Conservation (phyloP, 768 basidiomycete species). For the Pisolithus tinctorius region DNA sequence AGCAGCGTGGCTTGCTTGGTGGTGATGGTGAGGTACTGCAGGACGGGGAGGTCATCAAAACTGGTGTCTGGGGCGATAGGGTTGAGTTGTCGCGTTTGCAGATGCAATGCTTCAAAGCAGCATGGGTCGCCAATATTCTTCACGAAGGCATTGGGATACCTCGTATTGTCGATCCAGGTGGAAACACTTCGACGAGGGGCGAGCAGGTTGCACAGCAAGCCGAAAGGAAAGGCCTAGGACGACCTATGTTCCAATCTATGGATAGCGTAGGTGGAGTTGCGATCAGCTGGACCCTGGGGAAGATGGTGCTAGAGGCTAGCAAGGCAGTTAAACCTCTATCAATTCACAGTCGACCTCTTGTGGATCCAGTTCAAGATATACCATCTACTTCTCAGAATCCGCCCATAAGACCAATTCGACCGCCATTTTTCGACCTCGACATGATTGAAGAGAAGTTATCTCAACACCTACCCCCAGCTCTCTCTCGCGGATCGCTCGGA, state of each 20-base stretch:
- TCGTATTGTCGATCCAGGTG: conserved; percentile 79
- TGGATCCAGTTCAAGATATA: conserved; percentile 66
- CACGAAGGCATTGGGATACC: conserved; percentile 97
- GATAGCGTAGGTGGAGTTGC: conserved; percentile 91
- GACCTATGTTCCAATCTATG: conserved; percentile 85
- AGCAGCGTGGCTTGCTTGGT: conserved; percentile 41
- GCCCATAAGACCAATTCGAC: conserved; percentile 59
- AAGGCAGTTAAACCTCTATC: conserved; percentile 60
- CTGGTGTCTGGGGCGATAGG: conserved; percentile 61
- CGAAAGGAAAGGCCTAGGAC: conserved; percentile 71
- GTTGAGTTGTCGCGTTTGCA: conserved; percentile 82
- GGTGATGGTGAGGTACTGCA: conserved; percentile 62
- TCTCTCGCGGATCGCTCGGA: conserved; percentile 60
- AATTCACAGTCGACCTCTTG: conserved; percentile 47
- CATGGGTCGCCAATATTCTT: conserved; percentile 94
- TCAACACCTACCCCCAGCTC: conserved; percentile 57
- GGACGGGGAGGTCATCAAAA: conserved; percentile 53
- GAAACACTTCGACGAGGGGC: conserved; percentile 63
- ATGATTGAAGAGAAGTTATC: conserved; percentile 58
- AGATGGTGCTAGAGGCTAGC: conserved; percentile 98
- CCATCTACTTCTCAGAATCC: conserved; percentile 40
- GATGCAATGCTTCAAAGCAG: conserved; percentile 99
- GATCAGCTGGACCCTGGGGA: conserved; percentile 96
- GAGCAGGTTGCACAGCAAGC: conserved; percentile 74
- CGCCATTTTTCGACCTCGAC: conserved; percentile 52